These are phyloP conservation scores for Prillingera fragicola DNA, from an alignment of 1,284 basidiomycete genomes.

Conservation along the genomic window DNA sequence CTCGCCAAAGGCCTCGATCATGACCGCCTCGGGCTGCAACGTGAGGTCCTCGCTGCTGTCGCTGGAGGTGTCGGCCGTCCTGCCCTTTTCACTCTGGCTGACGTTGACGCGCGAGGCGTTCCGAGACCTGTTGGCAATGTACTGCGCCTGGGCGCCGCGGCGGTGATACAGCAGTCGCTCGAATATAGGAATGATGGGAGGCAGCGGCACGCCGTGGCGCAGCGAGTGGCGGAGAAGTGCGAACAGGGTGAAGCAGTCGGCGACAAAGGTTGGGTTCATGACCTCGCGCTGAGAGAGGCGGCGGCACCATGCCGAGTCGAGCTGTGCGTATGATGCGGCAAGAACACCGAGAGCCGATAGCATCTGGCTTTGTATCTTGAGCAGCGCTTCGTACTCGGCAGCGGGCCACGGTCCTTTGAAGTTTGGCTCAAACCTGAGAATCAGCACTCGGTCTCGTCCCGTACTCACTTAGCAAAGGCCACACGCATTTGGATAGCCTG, in stretches of 20 bases:
- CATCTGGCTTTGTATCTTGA: constrained; percentile 27
- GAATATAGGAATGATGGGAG: constrained; percentile 41
- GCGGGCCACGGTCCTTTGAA: constrained; percentile 45
- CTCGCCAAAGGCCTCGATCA: constrained; percentile 7
- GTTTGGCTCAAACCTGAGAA: constrained; percentile 32
- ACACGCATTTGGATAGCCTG: constrained; percentile 31
- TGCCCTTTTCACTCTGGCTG: neutral
- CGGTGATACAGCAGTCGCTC: constrained; percentile 39
- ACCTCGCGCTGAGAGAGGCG: constrained; percentile 24
- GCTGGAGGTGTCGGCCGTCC: neutral
- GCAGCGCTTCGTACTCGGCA: constrained; percentile 31
- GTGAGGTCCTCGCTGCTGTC: neutral
- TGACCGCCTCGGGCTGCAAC: neutral
- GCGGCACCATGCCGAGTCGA: constrained; percentile 31
- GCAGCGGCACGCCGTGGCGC: constrained; percentile 32
- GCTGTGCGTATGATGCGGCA: constrained; percentile 30
- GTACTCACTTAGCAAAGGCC: constrained; percentile 25
- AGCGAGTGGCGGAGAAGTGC: constrained; percentile 37
- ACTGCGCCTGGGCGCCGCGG: neutral
- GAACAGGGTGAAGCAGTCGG: constrained; percentile 41
- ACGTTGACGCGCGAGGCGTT: neutral
- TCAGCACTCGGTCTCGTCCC: neutral
- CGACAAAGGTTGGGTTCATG: constrained; percentile 43
- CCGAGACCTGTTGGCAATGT: neutral
- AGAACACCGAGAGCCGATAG: constrained; percentile 33